Evolutionary conservation across 208 protist species (phyloP), one percentile per base, ranked within the genome.

Genomic region (Vickermania spadyakhi): DNA sequence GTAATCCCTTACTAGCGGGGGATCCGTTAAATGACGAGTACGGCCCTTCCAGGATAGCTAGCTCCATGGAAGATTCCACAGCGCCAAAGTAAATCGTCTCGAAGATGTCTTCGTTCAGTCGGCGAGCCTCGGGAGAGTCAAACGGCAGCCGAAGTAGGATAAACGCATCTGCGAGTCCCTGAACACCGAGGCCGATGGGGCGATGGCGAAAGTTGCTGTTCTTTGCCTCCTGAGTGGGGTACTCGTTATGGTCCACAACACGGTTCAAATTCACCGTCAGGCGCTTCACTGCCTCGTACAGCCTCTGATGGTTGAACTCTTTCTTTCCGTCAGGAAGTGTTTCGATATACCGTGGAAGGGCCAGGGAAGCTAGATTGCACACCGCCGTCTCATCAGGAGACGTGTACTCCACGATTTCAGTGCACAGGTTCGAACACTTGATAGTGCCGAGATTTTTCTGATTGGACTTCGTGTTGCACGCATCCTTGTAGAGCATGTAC

Each of bases 401-500:
- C 3, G 97, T 98, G 80, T 98, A 99, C 89, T 99, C 94, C 27
- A 99, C 69, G 76, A 99, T 99, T 73, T 99, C 98, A 0, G 98
- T 99, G 77, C 98, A 99, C 31, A 99, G 80, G 75, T 99, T 99
- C 31, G 83, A 96, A 72, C 90, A 98, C 71, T 98, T 96, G 75
- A 99, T 99, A 3, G 97, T 99, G 61, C 98, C 98, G 11, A 99
- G 84, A 79, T 99, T 98, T 81, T 99, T 81, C 81, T 99, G 98
- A 86, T 99, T 99, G 5, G 87, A 97, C 81, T 99, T 99, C 23
- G 52, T 11, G 86, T 99, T 99, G 72, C 96, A 98, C n/a, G 97
- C 79, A 70, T 99, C 98, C 81, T 99, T 99, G 87, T 98, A 99
- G 0, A 99, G 77, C 68, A 99, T 96, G 81, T 98, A 99, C n/a